Base-by-base conservation (phyloP, 495 filamentous ascomycete species). In the Filosporella fistucella region DNA sequence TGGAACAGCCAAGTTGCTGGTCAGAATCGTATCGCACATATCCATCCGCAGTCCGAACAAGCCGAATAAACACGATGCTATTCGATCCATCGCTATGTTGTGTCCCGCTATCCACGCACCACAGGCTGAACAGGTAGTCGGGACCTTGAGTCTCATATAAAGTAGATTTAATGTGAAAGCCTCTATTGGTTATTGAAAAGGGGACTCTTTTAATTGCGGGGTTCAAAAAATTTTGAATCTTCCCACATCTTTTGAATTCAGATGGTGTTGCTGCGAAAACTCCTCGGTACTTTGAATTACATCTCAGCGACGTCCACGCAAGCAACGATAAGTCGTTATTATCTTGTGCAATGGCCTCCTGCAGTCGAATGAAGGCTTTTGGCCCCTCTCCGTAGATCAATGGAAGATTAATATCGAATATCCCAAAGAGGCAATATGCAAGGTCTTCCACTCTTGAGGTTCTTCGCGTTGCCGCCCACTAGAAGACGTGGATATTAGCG, bases 331-430 rank as follows among this genome's bases (percentile, higher is more conserved):
- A 58, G 24, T 65, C 63, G 32, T 62, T 51, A 1, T 52, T 56
- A 12, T 55, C 51, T 30, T 42, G 55, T 14, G 58, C 42, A 30
- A 66, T 61, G 28, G 59, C 63, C 41, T 67, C 63, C 30, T 64
- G 63, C 1, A 67, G 21, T 17, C 63, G 42, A 18, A 46, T 26
- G 41, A 67, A 64, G 5, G 63, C 61, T 5, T 51, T 57, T 9
- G 23, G 16, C 2, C 64, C 63, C 33, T 66, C 63, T 4, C 64
- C 63, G 18, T 66, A 67, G 16, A 63, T 28, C 17, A 66, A 56
- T 0, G 64, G 61, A 55, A 67, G 61, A 42, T 57, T 54, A 24
- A 65, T 49, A 21, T 59, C 50, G 10, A 67, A 67, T 1, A 67
- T 26, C 0, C 64, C 63, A 7, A 67, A 16, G 1, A 66, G 43